Percentiles rank a stretch among this genome's conserved stretches.
phyloP scores from a whole-genome alignment of 345 rosid genomes.

The Erysimum cheiranthoides region DNA sequence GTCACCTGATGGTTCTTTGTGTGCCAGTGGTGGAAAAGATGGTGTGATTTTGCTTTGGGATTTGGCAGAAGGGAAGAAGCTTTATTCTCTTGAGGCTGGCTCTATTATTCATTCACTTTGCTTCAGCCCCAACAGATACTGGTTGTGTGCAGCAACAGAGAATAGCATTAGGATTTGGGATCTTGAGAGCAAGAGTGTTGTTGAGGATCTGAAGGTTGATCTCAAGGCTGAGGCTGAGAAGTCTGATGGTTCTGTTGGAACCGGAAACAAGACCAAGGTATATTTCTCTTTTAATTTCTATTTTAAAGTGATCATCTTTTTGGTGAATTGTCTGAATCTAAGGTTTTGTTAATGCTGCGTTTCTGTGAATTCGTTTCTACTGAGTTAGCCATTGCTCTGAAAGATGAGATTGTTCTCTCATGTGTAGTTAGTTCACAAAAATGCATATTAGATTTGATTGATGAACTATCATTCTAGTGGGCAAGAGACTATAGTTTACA shows the following conservation, averaged over 20 bases:
- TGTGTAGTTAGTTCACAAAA: background rate
- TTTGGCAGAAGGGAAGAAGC: conserved; percentile 89
- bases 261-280: conserved; percentile 75
- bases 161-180: conserved; percentile 93
- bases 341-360: background rate
- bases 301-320: too few relatives aligned
- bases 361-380: background rate
- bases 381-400: background rate
- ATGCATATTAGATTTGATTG: background rate
- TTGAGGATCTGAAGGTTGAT: conserved; percentile 92
- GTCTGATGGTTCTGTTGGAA: conserved; percentile 51
- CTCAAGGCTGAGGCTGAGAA: conserved; percentile 89
- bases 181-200: conserved; percentile 89
- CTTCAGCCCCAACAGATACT: conserved; percentile 92
- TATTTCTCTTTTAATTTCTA: background rate
- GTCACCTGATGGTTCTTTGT: conserved; percentile 85
- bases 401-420: background rate
- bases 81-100: conserved; percentile 81
- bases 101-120: conserved; percentile 72
- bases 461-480: background rate
- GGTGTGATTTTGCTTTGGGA: conserved; percentile 86
- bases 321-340: background rate
- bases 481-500: background rate
- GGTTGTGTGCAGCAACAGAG: conserved; percentile 96
- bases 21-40: conserved; percentile 95